These are phyloP conservation scores for Ustilago xerochloae DNA, from an alignment of 1,284 basidiomycete genomes.

Conservation along the genomic window DNA sequence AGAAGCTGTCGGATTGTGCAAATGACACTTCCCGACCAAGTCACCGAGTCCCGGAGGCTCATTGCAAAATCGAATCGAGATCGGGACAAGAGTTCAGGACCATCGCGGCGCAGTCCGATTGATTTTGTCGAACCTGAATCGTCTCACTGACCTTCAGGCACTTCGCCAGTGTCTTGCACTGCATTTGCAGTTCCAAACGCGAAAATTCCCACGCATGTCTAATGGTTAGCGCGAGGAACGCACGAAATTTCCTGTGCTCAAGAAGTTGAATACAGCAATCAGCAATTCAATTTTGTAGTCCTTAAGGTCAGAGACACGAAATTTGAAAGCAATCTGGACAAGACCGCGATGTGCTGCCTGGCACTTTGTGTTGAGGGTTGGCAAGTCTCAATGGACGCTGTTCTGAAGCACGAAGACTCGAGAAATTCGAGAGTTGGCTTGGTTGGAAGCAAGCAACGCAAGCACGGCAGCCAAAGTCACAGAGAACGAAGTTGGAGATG, in stretches of 20 bases:
- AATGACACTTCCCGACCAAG: background rate
- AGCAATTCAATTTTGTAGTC: constrained; percentile 13
- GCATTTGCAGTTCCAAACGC: background rate
- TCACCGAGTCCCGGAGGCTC: constrained; percentile 9
- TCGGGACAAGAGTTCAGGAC: background rate
- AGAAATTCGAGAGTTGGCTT: background rate
- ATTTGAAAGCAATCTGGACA: background rate
- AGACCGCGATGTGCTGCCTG: background rate
- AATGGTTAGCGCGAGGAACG: background rate
- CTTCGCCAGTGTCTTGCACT: no score
- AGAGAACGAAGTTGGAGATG: background rate
- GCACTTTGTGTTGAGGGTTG: background rate
- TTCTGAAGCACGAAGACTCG: background rate
- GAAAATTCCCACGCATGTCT: constrained; percentile 34
- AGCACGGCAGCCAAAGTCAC: background rate
- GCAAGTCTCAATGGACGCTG: no score
- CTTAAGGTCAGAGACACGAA: background rate
- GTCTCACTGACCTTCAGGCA: no score
- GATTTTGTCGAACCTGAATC: no score
- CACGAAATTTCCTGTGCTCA: background rate
- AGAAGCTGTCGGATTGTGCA: constrained; percentile 11
- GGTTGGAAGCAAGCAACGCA: background rate
- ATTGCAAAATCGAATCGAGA: background rate
- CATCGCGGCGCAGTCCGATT: no score
- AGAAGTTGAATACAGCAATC: background rate